Evolutionary conservation across 495 filamentous ascomycete species (phyloP), one percentile per base, ranked within the genome.

Genomic region (Clohesyomyces aquaticus): DNA sequence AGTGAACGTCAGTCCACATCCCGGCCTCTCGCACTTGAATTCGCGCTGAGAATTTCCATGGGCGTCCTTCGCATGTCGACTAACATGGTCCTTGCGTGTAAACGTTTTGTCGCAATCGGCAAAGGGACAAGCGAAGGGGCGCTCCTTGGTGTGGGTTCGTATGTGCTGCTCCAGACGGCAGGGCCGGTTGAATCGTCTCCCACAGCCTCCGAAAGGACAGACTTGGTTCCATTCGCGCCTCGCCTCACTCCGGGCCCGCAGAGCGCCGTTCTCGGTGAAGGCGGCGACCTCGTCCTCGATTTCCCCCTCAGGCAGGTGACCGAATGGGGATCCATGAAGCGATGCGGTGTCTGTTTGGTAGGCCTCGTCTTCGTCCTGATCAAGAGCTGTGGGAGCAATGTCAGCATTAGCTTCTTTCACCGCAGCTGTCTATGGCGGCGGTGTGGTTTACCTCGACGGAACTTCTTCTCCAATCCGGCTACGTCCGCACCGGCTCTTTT

Each of bases 161-260:
- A 91, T 69, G 70, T 96, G 92, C 46, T 88, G 83, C n/a, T 85
- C 79, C 1, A 96, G 82, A 32, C 89, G 83, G n/a, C 83, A 85
- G 1, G 89, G 91, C 0, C 92, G 86, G 73, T 94, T 93, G 83
- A 92, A 96, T n/a, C 86, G 83, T 75, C 91, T 93, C 23, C 75
- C 72, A 71, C 92, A 96, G 38, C 81, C 84, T 18, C 85, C 80
- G 66, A 83, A 83, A 2, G 84, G 81, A 75, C 92, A 96, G 42
- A 73, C 75, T 67, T 88, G 85, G 21, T 82, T 90, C 76, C 93
- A 94, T 51, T 35, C 28, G 18, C 56, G 56, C 28, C 50, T 45
- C 2, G 49, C 55, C 32, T 64, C 66, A 54, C 55, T 62, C 23
- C 38, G 43, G 14, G 65, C 58, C 26, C 65, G 42, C 26, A 12